Conservation (phyloP, 352 stramenopile genomes). For the Phytophthora niederhauseri region DNA sequence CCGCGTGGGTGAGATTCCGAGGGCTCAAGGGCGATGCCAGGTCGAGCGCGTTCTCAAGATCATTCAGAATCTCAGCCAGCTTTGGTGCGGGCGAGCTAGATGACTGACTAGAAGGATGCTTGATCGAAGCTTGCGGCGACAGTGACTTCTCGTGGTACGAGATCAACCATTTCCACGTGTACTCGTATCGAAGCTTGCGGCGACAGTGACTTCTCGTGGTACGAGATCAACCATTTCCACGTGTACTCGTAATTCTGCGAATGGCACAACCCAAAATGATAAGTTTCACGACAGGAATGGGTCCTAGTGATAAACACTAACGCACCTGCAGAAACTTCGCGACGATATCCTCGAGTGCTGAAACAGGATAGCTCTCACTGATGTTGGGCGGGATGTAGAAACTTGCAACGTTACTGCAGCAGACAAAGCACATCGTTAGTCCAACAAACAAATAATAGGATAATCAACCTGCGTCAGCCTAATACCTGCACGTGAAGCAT, state of each 20-base stretch:
- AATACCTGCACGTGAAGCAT: constrained; percentile 88
- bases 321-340: constrained; percentile 87
- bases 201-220: constrained; percentile 49
- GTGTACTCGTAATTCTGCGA: constrained; percentile 79
- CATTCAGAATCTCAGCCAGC: constrained; percentile 58
- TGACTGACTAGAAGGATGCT: constrained; percentile 28
- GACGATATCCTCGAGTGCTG: constrained; percentile 86
- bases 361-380: constrained; percentile 84
- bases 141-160: constrained; percentile 59
- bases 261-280: constrained; percentile 10
- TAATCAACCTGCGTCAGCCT: not conserved
- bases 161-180: constrained; percentile 80
- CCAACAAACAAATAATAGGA: not conserved
- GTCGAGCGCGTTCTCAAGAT: constrained; percentile 71
- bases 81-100: constrained; percentile 30
- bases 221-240: constrained; percentile 77
- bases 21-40: constrained; percentile 73
- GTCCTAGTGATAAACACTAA: not conserved
- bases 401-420: constrained; percentile 69
- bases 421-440: constrained; percentile 17
- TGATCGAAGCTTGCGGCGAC: constrained; percentile 28
- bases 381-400: constrained; percentile 89
- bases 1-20: constrained; percentile 44
- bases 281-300: not conserved
- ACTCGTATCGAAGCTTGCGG: constrained; percentile 28